Base-by-base conservation (phyloP, 768 basidiomycete species). In the Termitomyces sp. region DNA sequence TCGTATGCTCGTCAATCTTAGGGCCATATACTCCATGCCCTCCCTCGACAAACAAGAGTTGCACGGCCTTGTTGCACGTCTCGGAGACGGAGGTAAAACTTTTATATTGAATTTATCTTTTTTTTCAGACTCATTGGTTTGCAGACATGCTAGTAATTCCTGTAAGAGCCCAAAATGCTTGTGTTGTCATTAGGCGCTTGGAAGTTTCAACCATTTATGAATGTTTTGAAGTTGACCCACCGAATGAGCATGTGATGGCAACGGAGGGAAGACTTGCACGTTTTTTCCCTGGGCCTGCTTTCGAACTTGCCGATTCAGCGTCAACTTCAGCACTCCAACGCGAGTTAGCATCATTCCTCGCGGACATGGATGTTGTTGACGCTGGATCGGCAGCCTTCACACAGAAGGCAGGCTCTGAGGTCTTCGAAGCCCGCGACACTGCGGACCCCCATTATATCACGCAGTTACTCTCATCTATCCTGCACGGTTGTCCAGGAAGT, bases 151-250 rank as follows among this genome's bases (percentile, higher is more conserved):
- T 77, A 4, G 67, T 69, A 20, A 69, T 79, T 44, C 71, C 71
- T 5, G 70, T 84, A 34, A 69, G 68, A 24, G 72, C 74, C 0
- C 83, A 84, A 57, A 84, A 84, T 51, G 81, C 78, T 3, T 79
- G 72, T 11, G 56, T 84, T 4, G 65, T 83, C 12, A 61, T 80
- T 20, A 72, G 78, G 39, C 69, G 67, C 51, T 55, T 55, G 16
- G 49, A 59, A n/a, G 41, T 61, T 6, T 56, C 63, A 13, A 73
- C 75, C 13, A 57, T 71, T 24, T 75, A 78, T 56, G 82, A 83
- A 60, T 66, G 68, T 7, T 85, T 84, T 57, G 78, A 83, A 61
- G 70, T 76, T 15, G 77, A 78, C 2, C 73, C 79, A 0, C 63
- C 65, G 27, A 62, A 71, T 3, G 64, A 63, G 12, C 60, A 59